Evolutionary conservation across 306 rosid species (phyloP).

Genomic region (Vigna nakashimae): DNA sequence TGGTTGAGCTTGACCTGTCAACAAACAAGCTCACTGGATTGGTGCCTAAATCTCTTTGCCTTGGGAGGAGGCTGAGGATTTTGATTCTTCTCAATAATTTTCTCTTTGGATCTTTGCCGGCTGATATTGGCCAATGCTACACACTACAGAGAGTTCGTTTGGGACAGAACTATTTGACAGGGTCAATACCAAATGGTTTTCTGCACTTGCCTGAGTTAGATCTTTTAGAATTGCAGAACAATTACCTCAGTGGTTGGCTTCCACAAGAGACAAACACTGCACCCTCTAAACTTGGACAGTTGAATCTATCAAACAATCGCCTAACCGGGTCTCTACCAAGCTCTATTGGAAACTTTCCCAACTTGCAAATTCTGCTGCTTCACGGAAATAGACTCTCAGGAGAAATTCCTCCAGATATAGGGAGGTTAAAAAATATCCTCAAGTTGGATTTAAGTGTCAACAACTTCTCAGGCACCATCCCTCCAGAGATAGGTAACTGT

Average conservation of each 20-base stretch:
- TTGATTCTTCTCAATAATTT: conserved; percentile 78
- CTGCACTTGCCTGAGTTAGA: conserved; percentile 74
- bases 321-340: conserved; percentile 72
- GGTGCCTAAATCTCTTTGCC: conserved; percentile 72
- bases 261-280: conserved; percentile 51
- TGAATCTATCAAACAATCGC: conserved; percentile 82
- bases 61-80: conserved; percentile 67
- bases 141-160: conserved; percentile 72
- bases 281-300: conserved; percentile 68
- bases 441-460: conserved; percentile 79
- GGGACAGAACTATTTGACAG: conserved; percentile 84
- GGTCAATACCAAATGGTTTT: conserved; percentile 75
- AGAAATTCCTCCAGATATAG: conserved; percentile 70
- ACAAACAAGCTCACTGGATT: conserved; percentile 87
- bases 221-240: conserved; percentile 83
- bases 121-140: conserved; percentile 72
- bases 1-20: conserved; percentile 78
- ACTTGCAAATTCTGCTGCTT: conserved; percentile 67
- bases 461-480: conserved; percentile 79
- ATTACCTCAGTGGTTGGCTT: conserved; percentile 73
- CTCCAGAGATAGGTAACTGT: conserved; percentile 68
- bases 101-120: conserved; percentile 84
- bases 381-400: conserved; percentile 77
- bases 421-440: conserved; percentile 62
- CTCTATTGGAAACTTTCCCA: conserved; percentile 71